Conservation (phyloP, 306 rosid genomes). For the Styphnolobium japonicum region DNA sequence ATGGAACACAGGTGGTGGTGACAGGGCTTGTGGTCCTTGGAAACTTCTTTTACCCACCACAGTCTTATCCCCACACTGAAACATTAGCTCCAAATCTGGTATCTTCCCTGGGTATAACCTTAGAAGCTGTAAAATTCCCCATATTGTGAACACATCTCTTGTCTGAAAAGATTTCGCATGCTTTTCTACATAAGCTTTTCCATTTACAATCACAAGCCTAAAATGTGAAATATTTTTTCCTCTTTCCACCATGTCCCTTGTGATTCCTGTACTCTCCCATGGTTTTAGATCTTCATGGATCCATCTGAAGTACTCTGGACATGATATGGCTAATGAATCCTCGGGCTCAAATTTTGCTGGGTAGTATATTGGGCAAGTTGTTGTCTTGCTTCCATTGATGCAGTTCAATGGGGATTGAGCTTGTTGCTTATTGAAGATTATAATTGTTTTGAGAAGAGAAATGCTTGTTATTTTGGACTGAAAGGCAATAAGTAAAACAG, state of each 20-base stretch:
- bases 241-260: conserved; percentile 38
- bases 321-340: conserved; percentile 1
- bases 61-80: conserved; percentile 43
- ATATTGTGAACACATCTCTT: conserved; percentile 49
- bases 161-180: conserved; percentile 27
- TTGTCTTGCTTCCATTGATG: background rate
- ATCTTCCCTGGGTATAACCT: conserved; percentile 48
- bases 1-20: conserved; percentile 51
- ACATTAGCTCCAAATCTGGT: conserved; percentile 50
- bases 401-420: background rate
- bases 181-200: conserved; percentile 41
- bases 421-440: background rate
- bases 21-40: background rate
- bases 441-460: conserved; percentile 1
- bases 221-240: conserved; percentile 28
- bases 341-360: background rate
- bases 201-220: conserved; percentile 41
- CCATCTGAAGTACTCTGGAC: conserved; percentile 51
- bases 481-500: background rate
- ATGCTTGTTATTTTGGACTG: conserved; percentile 25
- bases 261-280: conserved; percentile 47
- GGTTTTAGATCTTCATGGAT: conserved; percentile 54
- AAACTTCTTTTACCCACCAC: conserved; percentile 2
- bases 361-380: background rate
- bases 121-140: conserved; percentile 56